Evolutionary conservation across 331 rosid genomes (phyloP).

Genomic region (Acacia pycnantha): DNA sequence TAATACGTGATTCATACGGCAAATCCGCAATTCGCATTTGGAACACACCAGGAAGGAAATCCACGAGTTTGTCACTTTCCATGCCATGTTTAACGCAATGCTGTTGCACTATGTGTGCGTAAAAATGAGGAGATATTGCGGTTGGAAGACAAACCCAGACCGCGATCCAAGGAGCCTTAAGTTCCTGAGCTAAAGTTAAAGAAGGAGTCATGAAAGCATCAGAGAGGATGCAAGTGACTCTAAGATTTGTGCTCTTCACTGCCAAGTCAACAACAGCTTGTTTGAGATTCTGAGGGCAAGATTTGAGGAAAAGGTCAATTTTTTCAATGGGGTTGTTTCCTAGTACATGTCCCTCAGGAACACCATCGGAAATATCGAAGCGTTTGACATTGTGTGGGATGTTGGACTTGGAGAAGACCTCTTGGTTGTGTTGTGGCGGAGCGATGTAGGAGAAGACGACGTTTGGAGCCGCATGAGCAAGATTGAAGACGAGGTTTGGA

Average conservation of each 20-base stretch:
- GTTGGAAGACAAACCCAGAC: conserved; percentile 38
- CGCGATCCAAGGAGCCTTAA: conserved; percentile 49
- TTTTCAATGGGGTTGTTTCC: no score
- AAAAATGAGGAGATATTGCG: conserved; percentile 39
- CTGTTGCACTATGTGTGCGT: conserved; percentile 21
- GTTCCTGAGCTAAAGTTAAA: conserved; percentile 22
- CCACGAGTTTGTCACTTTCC: background rate
- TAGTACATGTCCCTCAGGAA: background rate
- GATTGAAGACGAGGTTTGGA: conserved; percentile 30
- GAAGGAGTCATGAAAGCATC: conserved; percentile 42
- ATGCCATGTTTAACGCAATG: background rate
- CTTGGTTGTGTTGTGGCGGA: background rate
- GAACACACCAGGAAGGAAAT: conserved; percentile 31
- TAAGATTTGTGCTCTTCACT: conserved; percentile 10
- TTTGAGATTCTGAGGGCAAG: conserved; percentile 29
- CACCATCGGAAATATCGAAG: conserved; percentile 26
- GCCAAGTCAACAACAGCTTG: conserved; percentile 35
- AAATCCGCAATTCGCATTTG: conserved; percentile 4
- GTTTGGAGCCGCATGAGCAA: conserved; percentile 33
- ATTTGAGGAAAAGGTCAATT: no score
- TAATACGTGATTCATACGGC: background rate
- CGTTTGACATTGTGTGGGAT: conserved; percentile 28
- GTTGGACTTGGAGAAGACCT: conserved; percentile 14
- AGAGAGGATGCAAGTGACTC: conserved; percentile 37
- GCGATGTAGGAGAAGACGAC: conserved; percentile 27